These are phyloP conservation scores for Cytospora piceicola DNA, from an alignment of 2,329 filamentous ascomycete species.

Conservation along the genomic window DNA sequence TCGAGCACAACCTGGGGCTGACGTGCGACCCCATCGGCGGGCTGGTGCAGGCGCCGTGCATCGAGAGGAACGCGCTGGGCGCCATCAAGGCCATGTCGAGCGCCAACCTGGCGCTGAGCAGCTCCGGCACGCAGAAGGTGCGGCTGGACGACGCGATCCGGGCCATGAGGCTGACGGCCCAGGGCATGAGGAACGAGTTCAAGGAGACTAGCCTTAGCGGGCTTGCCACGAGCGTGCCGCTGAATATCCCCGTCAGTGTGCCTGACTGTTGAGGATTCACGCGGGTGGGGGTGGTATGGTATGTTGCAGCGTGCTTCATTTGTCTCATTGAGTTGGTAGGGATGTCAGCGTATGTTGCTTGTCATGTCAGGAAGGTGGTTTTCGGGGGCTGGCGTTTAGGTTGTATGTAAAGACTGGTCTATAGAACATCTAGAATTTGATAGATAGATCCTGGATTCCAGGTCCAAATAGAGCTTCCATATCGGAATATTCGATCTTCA, in stretches of 20 bases:
- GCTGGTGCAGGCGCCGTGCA: conserved; percentile 55
- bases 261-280: conserved; percentile 48
- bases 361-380: not conserved
- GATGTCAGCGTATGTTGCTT: no score
- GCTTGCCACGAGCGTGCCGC: conserved; percentile 53
- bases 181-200: conserved; percentile 58
- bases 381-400: not conserved
- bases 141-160: conserved; percentile 55
- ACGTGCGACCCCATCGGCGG: conserved; percentile 57
- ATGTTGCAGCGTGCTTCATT: not conserved
- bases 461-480: not conserved
- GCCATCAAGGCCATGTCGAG: conserved; percentile 56
- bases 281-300: not conserved
- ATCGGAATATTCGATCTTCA: not conserved
- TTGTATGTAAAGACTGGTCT: not conserved
- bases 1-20: conserved; percentile 55
- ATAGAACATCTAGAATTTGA: not conserved
- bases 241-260: conserved; percentile 56
- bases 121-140: conserved; percentile 52
- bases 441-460: not conserved
- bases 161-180: conserved; percentile 54
- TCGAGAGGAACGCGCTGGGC: conserved; percentile 55
- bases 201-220: conserved; percentile 57
- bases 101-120: conserved; percentile 53
- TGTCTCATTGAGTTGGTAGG: not conserved